Conservation (phyloP, 2,329 filamentous ascomycete genomes). For the Sclerotinia trifoliorum region DNA sequence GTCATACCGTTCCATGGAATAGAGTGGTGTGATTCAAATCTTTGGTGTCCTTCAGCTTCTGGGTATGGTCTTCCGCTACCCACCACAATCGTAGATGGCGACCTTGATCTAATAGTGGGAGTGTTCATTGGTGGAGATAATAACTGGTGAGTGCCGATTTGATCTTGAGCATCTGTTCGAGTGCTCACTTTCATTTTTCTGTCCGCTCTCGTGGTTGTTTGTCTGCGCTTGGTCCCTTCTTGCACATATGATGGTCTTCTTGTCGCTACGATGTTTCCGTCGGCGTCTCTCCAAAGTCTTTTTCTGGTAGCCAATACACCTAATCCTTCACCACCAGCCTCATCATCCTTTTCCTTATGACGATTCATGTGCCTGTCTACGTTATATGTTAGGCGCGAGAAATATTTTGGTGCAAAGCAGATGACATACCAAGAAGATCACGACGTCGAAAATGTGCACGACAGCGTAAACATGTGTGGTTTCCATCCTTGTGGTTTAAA, state of each 20-base stretch:
- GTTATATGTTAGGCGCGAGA: constrained; percentile 18
- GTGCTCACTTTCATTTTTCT: constrained; percentile 20
- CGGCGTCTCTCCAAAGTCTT: constrained; percentile 49
- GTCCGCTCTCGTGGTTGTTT: constrained; percentile 30
- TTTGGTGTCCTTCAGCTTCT: constrained; percentile 17
- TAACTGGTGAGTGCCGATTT: constrained; percentile 16
- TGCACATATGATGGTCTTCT: constrained; percentile 39
- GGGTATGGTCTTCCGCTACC: constrained; percentile 25
- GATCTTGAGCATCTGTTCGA: constrained; percentile 8
- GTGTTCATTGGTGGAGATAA: constrained; percentile 25
- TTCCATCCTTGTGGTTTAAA: constrained; percentile 50
- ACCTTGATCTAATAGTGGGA: constrained; percentile 32
- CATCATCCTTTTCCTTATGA: constrained; percentile 50
- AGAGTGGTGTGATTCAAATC: constrained; percentile 24
- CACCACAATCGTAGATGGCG: constrained; percentile 32
- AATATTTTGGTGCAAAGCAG: neutral
- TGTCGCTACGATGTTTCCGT: constrained; percentile 48
- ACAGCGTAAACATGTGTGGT: constrained; percentile 54
- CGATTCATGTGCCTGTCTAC: constrained; percentile 52
- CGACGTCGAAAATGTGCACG: constrained; percentile 55
- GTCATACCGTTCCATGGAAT: constrained; percentile 30
- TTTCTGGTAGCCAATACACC: constrained; percentile 50
- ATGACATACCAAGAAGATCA: constrained; percentile 52
- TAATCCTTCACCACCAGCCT: constrained; percentile 48
- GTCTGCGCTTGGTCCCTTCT: constrained; percentile 33